Conservation (phyloP, 352 stramenopile genomes). For the Globisporangium sylvaticum region DNA sequence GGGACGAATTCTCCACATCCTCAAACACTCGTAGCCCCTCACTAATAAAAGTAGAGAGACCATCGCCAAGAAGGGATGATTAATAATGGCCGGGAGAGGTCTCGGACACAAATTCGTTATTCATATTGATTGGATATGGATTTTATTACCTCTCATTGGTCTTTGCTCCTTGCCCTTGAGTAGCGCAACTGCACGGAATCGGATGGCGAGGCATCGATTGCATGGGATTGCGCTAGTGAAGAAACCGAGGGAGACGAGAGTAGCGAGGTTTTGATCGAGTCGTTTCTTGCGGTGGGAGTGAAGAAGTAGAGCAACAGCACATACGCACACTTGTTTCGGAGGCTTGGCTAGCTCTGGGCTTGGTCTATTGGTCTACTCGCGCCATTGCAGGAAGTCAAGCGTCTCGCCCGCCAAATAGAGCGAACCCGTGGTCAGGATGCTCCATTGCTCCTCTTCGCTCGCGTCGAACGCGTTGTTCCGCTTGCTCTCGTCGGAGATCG, state of each 20-base stretch:
- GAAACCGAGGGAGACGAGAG: neutral
- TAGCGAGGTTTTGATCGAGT: neutral
- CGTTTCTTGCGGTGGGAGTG: neutral
- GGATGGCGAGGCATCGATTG: slow-evolving; percentile 2
- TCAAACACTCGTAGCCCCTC: neutral
- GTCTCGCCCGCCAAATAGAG: slow-evolving; percentile 70
- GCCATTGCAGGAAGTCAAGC: slow-evolving; percentile 58
- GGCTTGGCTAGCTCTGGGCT: neutral
- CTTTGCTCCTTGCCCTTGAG: neutral
- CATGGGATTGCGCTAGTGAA: slow-evolving; percentile 9
- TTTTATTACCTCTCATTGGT: neutral
- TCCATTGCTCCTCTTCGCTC: slow-evolving; percentile 37
- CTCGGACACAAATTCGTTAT: neutral
- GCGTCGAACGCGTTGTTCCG: slow-evolving; percentile 6
- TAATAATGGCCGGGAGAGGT: neutral
- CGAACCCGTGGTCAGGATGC: slow-evolving; percentile 70
- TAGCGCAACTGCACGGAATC: slow-evolving; percentile 9
- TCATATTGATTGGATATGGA: neutral
- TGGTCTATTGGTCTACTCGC: slow-evolving; percentile 38
- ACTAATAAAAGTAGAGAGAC: no score
- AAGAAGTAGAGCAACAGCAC: neutral
- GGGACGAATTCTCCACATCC: neutral
- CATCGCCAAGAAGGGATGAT: no score
- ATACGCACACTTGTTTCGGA: neutral
- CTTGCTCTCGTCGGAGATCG: slow-evolving; percentile 19